Base-by-base conservation (phyloP, 2,329 filamentous ascomycete genomes). In the Cucurbitaria berberidis region DNA sequence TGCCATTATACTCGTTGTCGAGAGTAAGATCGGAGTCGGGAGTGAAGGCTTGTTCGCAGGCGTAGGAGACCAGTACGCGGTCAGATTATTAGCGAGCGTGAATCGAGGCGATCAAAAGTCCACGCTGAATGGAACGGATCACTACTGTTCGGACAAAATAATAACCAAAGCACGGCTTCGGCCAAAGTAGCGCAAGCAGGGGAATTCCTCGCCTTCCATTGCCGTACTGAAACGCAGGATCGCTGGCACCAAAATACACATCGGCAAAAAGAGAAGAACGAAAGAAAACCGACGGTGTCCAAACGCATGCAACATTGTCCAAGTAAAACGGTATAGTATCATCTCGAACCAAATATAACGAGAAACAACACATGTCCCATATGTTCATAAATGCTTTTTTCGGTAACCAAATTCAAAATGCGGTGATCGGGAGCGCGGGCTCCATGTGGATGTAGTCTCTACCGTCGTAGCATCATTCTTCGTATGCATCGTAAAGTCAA, bases 381-480 rank as follows among this genome's bases (percentile, higher is more conserved):
- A 63, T 68, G 60, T 67, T 66, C 68, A 62, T 65, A 66, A 66
- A 70, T 69, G 65, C 66, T 68, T 68, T 67, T 41, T 70, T 62
- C 64, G 55, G 51, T 67, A 69, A 59, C 66, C 67, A 69, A 68
- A 57, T 63, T 43, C 49, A 59, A 66, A 62, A 70, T 68, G 63
- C 63, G 63, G 43, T 64, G 63, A 57, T 61, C 50, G 59, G 62
- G 67, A 62, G 64, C 60, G 67, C 57, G 69, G 59, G 69, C 70
- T 13, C 65, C 65, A 53, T 66, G 50, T 67, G 61, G 63, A 63
- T 72, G 63, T 72, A 68, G 60, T 73, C 66, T 75, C 72, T 75
- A 75, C 71, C 63, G 64, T 73, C 71, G 69, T 74, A 67, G 71
- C 70, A 69, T 74, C 71, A 72, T 74, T 73, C 71, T 68, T 74